These are phyloP conservation scores for Ceraceosorus bombacis DNA, from an alignment of 1,284 basidiomycete species.

Conservation along the genomic window DNA sequence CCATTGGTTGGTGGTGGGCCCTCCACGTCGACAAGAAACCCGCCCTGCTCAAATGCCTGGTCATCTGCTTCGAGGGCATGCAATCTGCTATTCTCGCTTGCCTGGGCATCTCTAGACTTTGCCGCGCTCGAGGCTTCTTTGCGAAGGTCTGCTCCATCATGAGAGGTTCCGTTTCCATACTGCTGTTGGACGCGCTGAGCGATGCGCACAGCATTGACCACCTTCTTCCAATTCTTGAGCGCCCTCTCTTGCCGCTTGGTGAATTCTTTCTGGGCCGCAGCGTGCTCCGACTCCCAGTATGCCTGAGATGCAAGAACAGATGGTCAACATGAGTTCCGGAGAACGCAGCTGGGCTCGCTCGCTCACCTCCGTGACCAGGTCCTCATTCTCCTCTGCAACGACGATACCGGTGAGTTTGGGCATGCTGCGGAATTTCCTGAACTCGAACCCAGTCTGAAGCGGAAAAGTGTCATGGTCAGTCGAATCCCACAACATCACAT, in stretches of 20 bases:
- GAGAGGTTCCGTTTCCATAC: conserved; percentile 52
- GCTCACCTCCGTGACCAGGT: conserved; percentile 66
- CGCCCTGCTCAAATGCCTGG: neutral
- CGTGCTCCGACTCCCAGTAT: conserved; percentile 71
- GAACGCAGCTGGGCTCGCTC: neutral
- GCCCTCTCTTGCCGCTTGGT: conserved; percentile 70
- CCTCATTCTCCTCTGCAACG: conserved; percentile 71
- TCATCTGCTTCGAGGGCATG: neutral
- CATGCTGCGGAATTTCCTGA: conserved; percentile 77
- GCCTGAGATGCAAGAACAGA: conserved; percentile 66
- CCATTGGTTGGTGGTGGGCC: too few relatives aligned
- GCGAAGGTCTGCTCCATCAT: neutral
- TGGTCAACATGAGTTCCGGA: neutral
- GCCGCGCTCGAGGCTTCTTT: neutral
- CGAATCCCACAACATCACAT: neutral
- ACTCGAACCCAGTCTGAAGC: conserved; percentile 80
- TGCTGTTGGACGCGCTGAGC: conserved; percentile 71
- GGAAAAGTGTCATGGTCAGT: neutral
- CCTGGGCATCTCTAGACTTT: neutral
- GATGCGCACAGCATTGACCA: conserved; percentile 80
- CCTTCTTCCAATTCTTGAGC: conserved; percentile 76
- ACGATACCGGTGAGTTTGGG: conserved; percentile 83
- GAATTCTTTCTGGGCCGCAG: conserved; percentile 67
- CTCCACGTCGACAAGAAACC: neutral
- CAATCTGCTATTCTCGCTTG: neutral